Base-by-base conservation (phyloP, 139 green algal species). In the Chlorella sp. region DNA sequence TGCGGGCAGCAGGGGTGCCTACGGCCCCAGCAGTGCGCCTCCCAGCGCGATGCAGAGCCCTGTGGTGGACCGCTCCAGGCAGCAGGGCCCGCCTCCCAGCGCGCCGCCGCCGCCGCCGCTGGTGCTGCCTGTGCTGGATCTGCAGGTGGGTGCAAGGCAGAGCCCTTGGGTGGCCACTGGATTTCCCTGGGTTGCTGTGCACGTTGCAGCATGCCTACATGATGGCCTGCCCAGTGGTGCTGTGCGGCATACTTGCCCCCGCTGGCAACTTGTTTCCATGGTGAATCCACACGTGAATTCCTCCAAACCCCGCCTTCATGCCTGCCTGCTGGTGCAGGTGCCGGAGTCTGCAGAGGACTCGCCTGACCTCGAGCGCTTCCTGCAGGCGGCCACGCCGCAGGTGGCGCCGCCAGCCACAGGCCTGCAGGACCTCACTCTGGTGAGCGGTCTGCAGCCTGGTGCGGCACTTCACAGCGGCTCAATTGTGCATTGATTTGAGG, bases 291-390 rank as follows among this genome's bases (percentile, higher is more conserved):
- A n/a, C n/a, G n/a, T n/a, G n/a, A n/a, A n/a, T 4, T 71, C 28
- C 5, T 4, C 13, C 25, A 2, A 26, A 3, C 25, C 25, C 25
- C 12, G 28, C 12, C 30, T 25, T 16, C 30, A 30, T 39, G 16
- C 65, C 30, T 39, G 6, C 20, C 51, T 44, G 18, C 44, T 18
- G 0, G 3, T 63, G 34, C 81, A 86, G 70, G 80, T 89, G 32
- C 36, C 28, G 3, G 86, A 87, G 32, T 39, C 56, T 26, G 30
- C 32, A 0, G 87, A 85, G 28, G 87, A 83, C 30, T 36, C 64
- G 5, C 87, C 87, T 7, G 87, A 90, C 57, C 74, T 90, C 36
- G 87, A 90, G 81, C 65, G 87, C 25, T 85, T 90, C 44, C 25
- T 90, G 78, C 57, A 79, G 78, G 75, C 82, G 2, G 64, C 76